These are phyloP conservation scores for Puccinia coronata DNA, from an alignment of 1,284 basidiomycete species.

Conservation along the genomic window DNA sequence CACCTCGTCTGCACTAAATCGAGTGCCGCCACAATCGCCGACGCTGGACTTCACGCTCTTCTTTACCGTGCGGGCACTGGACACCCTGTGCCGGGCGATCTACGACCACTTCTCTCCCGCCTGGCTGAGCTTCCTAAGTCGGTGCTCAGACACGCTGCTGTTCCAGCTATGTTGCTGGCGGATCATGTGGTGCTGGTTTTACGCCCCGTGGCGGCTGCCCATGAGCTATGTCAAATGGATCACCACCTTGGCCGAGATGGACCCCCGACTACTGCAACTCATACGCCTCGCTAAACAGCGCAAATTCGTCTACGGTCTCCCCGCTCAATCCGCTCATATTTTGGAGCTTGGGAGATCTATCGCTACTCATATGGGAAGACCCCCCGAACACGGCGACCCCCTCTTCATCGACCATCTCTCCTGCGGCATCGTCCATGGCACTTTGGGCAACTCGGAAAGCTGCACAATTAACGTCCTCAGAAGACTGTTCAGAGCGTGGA, in stretches of 20 bases:
- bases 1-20: not conserved
- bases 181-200: conserved; percentile 58
- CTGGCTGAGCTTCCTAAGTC: conserved; percentile 47
- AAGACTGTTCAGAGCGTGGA: conserved; percentile 57
- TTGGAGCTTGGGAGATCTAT: conserved; percentile 48
- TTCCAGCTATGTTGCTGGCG: conserved; percentile 53
- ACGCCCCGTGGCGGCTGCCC: conserved; percentile 56
- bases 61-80: conserved; percentile 58
- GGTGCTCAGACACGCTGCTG: conserved; percentile 52
- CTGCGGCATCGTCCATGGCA: conserved; percentile 59
- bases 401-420: conserved; percentile 56
- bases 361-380: conserved; percentile 45
- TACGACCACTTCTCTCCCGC: conserved; percentile 41
- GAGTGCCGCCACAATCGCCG: conserved; percentile 50
- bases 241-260: conserved; percentile 58
- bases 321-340: conserved; percentile 51
- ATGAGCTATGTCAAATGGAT: conserved; percentile 59
- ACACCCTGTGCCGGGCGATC: conserved; percentile 56
- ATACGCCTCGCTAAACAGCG: conserved; percentile 55
- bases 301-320: conserved; percentile 57
- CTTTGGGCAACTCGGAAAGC: conserved; percentile 54
- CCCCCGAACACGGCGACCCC: conserved; percentile 42
- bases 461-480: conserved; percentile 58
- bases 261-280: conserved; percentile 57
- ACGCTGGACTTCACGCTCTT: conserved; percentile 60